Percentiles rank a stretch among this genome's conserved stretches.
Evolutionary conservation across 1,284 basidiomycete genomes (phyloP).

Genomic region (Apiotrichum brassicae): DNA sequence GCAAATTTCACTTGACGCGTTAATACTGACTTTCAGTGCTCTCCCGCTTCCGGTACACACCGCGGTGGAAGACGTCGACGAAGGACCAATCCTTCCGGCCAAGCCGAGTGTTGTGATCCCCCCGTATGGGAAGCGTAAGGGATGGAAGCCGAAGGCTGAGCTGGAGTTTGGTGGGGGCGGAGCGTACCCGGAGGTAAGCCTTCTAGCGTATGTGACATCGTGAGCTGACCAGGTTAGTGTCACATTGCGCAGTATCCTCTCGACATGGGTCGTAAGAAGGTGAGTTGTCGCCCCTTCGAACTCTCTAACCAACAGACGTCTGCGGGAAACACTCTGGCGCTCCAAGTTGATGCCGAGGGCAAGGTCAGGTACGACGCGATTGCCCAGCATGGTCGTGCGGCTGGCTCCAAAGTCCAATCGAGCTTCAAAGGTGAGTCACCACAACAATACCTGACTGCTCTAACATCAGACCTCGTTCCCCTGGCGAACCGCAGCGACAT

Average conservation of each 20-base stretch:
- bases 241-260: slow-evolving; percentile 95
- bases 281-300: slow-evolving; percentile 20
- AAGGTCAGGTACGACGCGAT: slow-evolving; percentile 96
- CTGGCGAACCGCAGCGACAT: slow-evolving; percentile 83
- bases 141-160: slow-evolving; percentile 76
- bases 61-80: slow-evolving; percentile 28
- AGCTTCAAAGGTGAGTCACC: slow-evolving; percentile 66
- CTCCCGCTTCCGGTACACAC: slow-evolving; percentile 40
- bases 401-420: slow-evolving; percentile 80
- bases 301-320: slow-evolving; percentile 55
- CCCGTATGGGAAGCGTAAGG: slow-evolving; percentile 69
- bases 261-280: slow-evolving; percentile 89
- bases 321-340: slow-evolving; percentile 84
- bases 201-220: neutral
- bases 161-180: slow-evolving; percentile 92
- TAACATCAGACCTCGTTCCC: slow-evolving; percentile 72
- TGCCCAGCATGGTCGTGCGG: slow-evolving; percentile 84
- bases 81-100: slow-evolving; percentile 20
- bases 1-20: no score
- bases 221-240: slow-evolving; percentile 50
- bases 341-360: slow-evolving; percentile 94
- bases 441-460: neutral
- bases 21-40: slow-evolving; percentile 26
- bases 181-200: slow-evolving; percentile 76
- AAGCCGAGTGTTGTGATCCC: slow-evolving; percentile 26